Evolutionary conservation across 2,329 filamentous ascomycete genomes (phyloP).

Genomic region (Phialophora expanda): DNA sequence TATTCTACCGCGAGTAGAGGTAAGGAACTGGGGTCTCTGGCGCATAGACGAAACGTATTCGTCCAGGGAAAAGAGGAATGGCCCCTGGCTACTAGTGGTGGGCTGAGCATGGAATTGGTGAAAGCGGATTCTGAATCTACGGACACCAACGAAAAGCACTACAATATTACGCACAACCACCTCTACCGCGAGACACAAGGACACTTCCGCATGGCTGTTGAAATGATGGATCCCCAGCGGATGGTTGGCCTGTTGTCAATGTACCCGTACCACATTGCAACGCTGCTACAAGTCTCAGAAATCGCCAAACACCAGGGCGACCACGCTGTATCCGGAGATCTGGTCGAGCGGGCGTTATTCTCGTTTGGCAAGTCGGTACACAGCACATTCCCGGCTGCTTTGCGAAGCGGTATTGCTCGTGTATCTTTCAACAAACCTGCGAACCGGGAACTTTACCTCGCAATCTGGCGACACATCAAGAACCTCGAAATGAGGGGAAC

Average conservation of each 20-base stretch:
- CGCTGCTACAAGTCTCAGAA: conserved; percentile 89
- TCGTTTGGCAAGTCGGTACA: conserved; percentile 88
- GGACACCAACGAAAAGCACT: conserved; percentile 68
- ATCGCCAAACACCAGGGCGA: conserved; percentile 92
- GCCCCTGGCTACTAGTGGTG: conserved; percentile 78
- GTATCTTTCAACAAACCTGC: conserved; percentile 81
- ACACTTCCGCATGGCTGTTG: conserved; percentile 79
- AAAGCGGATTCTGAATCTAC: conserved; percentile 50
- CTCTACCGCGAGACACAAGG: conserved; percentile 75
- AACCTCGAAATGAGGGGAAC: conserved; percentile 90
- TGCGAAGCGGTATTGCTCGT: conserved; percentile 78
- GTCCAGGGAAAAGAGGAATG: conserved; percentile 86
- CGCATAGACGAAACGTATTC: conserved; percentile 78
- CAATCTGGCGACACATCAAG: conserved; percentile 84
- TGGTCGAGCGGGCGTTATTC: conserved; percentile 89
- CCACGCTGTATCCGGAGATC: conserved; percentile 80
- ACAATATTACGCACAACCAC: conserved; percentile 75
- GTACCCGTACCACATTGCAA: conserved; percentile 89
- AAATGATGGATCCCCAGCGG: conserved; percentile 79
- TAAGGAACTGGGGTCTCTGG: conserved; percentile 71
- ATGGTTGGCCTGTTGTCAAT: conserved; percentile 76
- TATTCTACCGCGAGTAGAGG: conserved; percentile 61
- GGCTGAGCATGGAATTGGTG: conserved; percentile 78
- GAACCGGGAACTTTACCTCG: conserved; percentile 91
- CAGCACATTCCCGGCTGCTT: conserved; percentile 76